Evolutionary conservation across 768 basidiomycete genomes (phyloP), one percentile per base, ranked within the genome.

Genomic region (Naganishia randhawae): DNA sequence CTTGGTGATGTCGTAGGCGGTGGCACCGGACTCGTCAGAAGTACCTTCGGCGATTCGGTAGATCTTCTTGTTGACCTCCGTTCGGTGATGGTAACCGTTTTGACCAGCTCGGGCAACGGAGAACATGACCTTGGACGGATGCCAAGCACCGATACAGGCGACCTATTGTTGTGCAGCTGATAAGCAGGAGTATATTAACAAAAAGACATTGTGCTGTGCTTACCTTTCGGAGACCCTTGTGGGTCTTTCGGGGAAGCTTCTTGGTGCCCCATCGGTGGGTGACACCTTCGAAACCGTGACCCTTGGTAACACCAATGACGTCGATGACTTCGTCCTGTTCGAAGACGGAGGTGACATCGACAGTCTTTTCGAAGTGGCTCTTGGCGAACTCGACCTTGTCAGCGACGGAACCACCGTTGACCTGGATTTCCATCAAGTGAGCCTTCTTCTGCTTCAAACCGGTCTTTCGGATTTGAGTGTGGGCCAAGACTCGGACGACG

Each of bases 51-150:
- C 93, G 73, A 99, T 86, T 73, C 96, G 90, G 87, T 96, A 98
- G 76, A 78, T 75, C 76, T 97, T 97, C 87, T 97, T 96, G 88
- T 97, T 97, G 78, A 93, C 85, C 83, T 96, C 92, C 66, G 92
- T 94, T 77, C 93, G 91, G 84, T 80, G 76, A 73, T 97, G 93
- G 77, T 76, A 78, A 68, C 85, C 91, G 75, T 81, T 91, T 89
- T 97, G 95, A 91, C 96, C 96, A 74, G 96, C 94, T 85, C 96
- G 94, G 70, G 94, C 96, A 76, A 99, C 96, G n/a, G 93, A 94
- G 88, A 92, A 98, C 95, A 98, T 98, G 86, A 99, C 96, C 84
- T 95, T 96, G 77, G 75, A 75, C 63, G 77, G 79, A 67, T 81
- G 79, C 79, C 78, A 80, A 73, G 78, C 80, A 70, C 80, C 80